Percentiles rank a stretch among this genome's conserved stretches.
Evolutionary conservation across 2,329 filamentous ascomycete species (phyloP).

Genomic region (Fusarium anguioides): DNA sequence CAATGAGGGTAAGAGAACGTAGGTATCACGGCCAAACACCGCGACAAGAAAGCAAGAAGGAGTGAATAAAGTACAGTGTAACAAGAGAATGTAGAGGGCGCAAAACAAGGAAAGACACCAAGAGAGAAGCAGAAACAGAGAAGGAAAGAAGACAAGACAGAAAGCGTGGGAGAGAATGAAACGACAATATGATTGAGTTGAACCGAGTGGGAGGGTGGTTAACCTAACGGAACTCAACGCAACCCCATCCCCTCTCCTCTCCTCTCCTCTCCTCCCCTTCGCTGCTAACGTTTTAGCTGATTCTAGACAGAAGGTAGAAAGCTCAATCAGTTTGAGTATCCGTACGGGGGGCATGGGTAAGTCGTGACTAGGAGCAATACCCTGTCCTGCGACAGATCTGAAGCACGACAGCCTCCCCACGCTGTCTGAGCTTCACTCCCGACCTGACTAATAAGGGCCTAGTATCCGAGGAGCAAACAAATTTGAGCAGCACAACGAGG

Average conservation of each 20-base stretch:
- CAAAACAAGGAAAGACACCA: slow-evolving; percentile 35
- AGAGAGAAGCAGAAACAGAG: slow-evolving; percentile 33
- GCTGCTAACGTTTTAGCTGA: slow-evolving; percentile 41
- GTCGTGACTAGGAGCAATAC: slow-evolving; percentile 37
- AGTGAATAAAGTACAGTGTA: slow-evolving; percentile 19
- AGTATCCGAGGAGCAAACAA: slow-evolving; percentile 16
- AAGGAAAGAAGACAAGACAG: slow-evolving; percentile 29
- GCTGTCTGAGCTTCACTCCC: slow-evolving; percentile 35
- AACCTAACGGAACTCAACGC: slow-evolving; percentile 16
- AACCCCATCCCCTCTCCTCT: too few species aligned
- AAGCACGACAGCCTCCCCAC: slow-evolving; percentile 53
- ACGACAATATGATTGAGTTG: slow-evolving; percentile 26
- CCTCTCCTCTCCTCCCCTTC: background rate
- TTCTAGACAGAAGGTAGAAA: slow-evolving; percentile 32
- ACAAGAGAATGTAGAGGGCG: slow-evolving; percentile 25
- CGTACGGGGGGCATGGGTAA: slow-evolving; percentile 30
- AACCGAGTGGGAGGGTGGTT: slow-evolving; percentile 28
- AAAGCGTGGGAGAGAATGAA: slow-evolving; percentile 38
- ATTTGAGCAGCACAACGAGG: slow-evolving; percentile 2
- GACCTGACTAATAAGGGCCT: slow-evolving; percentile 4
- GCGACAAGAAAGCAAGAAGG: slow-evolving; percentile 28
- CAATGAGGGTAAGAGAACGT: slow-evolving; percentile 19
- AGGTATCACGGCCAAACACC: slow-evolving; percentile 15
- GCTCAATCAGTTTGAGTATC: slow-evolving; percentile 21
- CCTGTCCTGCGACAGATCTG: slow-evolving; percentile 61